A percentile compares a stretch with the other conserved stretches of the same genome.
Evolutionary conservation across 164 flowering plant genomes (phyloP).

Genomic region (Tetracentron sinense): DNA sequence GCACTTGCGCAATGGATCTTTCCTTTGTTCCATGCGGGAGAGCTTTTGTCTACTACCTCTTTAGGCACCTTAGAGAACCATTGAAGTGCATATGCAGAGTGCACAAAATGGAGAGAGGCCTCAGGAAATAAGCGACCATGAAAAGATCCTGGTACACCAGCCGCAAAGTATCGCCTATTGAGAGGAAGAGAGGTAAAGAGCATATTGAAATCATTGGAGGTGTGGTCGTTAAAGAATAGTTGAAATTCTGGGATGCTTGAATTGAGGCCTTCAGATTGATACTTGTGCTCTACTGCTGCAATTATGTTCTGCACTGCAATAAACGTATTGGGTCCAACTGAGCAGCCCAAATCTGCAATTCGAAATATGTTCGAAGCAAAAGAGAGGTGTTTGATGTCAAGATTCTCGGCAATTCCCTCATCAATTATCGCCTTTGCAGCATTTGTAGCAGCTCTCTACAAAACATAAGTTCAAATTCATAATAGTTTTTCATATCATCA

Average conservation of each 20-base stretch:
- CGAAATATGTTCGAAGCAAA: neutral
- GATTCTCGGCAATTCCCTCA: neutral
- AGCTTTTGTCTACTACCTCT: neutral
- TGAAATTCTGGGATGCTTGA: neutral
- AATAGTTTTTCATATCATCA: no score
- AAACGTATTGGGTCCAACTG: conserved; percentile 5
- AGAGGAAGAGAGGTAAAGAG: neutral
- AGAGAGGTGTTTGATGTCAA: neutral
- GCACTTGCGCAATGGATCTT: conserved; percentile 3
- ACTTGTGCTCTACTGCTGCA: neutral
- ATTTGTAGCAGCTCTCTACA: neutral
- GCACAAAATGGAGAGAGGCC: neutral
- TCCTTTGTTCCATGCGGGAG: neutral
- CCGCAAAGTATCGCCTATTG: neutral
- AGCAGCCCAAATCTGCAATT: conserved; percentile 1
- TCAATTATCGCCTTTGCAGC: neutral
- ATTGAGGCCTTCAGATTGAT: neutral
- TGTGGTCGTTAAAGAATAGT: neutral
- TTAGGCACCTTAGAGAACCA: conserved; percentile 4
- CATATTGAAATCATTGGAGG: conserved; percentile 4
- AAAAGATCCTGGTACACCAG: conserved; percentile 4
- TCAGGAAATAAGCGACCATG: neutral
- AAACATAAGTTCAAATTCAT: neutral
- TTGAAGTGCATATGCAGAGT: neutral
- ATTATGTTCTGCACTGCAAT: neutral